These are phyloP conservation scores for Cryphonectria carpinicola DNA, from an alignment of 2,329 filamentous ascomycete species.

Conservation along the genomic window DNA sequence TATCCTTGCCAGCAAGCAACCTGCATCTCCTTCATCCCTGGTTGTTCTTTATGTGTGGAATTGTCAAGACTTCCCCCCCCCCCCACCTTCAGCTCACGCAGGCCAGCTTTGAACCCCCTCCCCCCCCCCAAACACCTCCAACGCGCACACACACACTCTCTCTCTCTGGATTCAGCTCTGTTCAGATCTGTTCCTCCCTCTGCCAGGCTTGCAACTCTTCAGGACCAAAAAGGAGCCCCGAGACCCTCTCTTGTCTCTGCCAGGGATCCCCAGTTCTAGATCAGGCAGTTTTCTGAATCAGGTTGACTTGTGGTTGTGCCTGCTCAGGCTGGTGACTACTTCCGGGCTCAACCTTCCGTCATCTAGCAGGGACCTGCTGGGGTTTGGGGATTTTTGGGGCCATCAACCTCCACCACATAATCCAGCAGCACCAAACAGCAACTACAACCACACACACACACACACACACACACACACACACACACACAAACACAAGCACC, in stretches of 20 bases:
- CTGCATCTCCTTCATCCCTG: background rate
- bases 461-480: background rate
- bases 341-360: slow-evolving; percentile 7
- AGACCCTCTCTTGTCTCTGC: background rate
- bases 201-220: background rate
- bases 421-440: slow-evolving; percentile 1
- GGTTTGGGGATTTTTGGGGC: slow-evolving; percentile 7
- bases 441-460: background rate
- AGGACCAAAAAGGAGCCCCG: background rate
- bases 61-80: background rate
- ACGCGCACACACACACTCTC: too few relatives aligned
- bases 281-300: background rate
- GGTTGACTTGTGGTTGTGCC: background rate
- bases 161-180: background rate
- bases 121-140: background rate
- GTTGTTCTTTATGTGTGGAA: background rate
- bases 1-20: background rate
- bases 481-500: background rate
- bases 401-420: slow-evolving; percentile 8
- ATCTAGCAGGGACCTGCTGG: slow-evolving; percentile 11
- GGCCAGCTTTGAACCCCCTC: background rate
- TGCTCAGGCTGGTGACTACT: slow-evolving; percentile 1
- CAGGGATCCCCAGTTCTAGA: background rate
- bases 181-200: background rate
- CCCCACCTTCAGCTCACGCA: background rate